These are phyloP conservation scores for Trichocladium uniseriatum DNA, from an alignment of 495 filamentous ascomycete species.

Conservation along the genomic window DNA sequence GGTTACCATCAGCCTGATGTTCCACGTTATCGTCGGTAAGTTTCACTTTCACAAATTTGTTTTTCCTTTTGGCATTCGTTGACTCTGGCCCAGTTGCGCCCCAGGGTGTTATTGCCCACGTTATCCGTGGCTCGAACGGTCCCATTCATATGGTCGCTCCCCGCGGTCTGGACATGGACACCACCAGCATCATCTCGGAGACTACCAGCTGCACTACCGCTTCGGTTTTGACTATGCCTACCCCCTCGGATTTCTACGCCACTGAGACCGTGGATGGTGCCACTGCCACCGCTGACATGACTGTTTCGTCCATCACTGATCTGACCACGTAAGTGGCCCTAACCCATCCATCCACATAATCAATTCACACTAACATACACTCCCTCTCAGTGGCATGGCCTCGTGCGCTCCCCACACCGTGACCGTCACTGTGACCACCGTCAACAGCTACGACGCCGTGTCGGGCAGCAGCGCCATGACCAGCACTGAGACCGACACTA, in stretches of 20 bases:
- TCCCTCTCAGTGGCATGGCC: neutral
- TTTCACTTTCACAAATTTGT: no score
- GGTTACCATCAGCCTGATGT: no score
- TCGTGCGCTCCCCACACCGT: neutral
- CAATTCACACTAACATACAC: neutral
- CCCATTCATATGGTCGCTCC: neutral
- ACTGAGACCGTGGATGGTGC: neutral
- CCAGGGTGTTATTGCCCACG: neutral
- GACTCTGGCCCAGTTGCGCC: neutral
- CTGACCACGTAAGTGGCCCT: neutral
- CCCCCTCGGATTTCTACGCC: neutral
- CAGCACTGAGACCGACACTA: neutral
- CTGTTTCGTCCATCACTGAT: neutral
- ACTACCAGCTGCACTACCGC: neutral
- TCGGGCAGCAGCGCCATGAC: neutral
- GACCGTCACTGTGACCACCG: constrained; percentile 4
- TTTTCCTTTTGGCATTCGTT: no score
- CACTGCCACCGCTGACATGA: neutral
- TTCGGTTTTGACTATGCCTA: neutral
- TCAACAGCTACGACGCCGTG: neutral
- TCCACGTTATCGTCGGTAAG: no score
- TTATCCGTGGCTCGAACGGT: no score
- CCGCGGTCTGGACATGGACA: neutral
- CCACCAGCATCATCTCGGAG: neutral
- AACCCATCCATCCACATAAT: neutral